A percentile compares a stretch with the other conserved stretches of the same genome.
phyloP scores from a whole-genome alignment of 768 basidiomycete genomes.

The Phylloporus scabripes region DNA sequence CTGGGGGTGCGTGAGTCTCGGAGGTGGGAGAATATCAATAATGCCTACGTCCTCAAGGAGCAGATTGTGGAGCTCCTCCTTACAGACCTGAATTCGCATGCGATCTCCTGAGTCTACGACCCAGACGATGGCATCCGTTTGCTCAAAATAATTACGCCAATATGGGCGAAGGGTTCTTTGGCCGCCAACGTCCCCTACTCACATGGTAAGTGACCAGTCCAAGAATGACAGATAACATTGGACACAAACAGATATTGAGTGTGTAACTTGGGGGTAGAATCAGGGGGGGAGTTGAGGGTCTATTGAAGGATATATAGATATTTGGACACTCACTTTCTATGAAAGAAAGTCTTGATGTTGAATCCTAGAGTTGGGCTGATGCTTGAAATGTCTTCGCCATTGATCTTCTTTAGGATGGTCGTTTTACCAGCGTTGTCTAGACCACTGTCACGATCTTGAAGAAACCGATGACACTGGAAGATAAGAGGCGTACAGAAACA shows the following conservation, averaged over 20 bases:
- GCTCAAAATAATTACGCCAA: conserved; percentile 99
- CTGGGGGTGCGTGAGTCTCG: conserved; percentile 38
- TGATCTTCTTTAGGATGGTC: conserved; percentile 93
- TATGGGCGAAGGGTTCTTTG: conserved; percentile 94
- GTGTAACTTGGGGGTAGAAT: conserved; percentile 34
- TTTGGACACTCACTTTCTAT: conserved; percentile 64
- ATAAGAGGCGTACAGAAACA: conserved; percentile 68
- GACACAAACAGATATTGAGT: conserved; percentile 38
- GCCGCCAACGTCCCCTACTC: conserved; percentile 94
- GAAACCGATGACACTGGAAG: conserved; percentile 3
- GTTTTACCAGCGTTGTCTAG: conserved; percentile 99
- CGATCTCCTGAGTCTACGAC: conserved; percentile 96
- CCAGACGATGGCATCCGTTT: conserved; percentile 97
- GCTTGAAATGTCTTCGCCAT: conserved; percentile 81
- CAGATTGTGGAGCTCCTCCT: conserved; percentile 76
- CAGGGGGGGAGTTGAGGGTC: conserved; percentile 17
- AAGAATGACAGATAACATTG: background rate
- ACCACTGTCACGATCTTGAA: conserved; percentile 51
- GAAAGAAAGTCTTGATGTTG: conserved; percentile 95
- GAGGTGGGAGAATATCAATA: conserved; percentile 5
- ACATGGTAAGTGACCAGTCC: conserved; percentile 76
- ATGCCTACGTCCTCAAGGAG: conserved; percentile 84
- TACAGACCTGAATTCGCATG: conserved; percentile 87
- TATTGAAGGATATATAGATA: conserved; percentile 14
- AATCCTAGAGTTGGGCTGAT: conserved; percentile 96